phyloP scores from a whole-genome alignment of 306 rosid species.

The Rosa chinensis region DNA sequence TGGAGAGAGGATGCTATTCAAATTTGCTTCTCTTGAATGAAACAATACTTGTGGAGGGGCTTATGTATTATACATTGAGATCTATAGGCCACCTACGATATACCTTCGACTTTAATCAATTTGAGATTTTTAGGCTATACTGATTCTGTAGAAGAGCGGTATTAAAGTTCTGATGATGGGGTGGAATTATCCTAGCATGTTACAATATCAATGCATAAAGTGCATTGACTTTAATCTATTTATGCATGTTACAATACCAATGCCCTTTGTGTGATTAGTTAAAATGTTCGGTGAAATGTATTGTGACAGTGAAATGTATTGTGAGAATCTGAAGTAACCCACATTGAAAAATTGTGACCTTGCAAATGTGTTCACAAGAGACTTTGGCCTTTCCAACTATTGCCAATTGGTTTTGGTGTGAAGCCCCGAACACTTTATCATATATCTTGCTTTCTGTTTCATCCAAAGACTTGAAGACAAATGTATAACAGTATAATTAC shows the following conservation, averaged over 20 bases:
- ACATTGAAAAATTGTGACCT: background rate
- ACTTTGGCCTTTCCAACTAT: too few relatives aligned
- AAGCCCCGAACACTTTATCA: too few relatives aligned
- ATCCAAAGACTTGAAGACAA: conserved; percentile 21
- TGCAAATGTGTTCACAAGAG: background rate
- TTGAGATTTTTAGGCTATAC: background rate
- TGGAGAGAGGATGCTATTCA: background rate
- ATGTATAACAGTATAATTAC: conserved; percentile 11
- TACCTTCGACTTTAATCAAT: background rate
- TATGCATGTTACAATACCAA: background rate
- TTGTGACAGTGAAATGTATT: background rate
- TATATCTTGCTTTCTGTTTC: background rate
- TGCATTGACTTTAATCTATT: background rate
- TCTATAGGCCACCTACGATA: background rate
- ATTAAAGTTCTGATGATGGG: background rate
- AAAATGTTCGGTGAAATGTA: background rate
- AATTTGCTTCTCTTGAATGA: background rate
- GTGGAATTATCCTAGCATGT: background rate
- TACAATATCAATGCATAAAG: background rate
- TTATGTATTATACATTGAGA: background rate
- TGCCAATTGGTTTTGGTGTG: too few relatives aligned
- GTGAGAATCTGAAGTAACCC: too few relatives aligned
- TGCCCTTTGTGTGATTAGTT: background rate
- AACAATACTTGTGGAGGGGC: background rate
- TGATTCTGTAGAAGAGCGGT: background rate